phyloP scores from a whole-genome alignment of 2,329 filamentous ascomycete genomes.

The Exophiala sp. region DNA sequence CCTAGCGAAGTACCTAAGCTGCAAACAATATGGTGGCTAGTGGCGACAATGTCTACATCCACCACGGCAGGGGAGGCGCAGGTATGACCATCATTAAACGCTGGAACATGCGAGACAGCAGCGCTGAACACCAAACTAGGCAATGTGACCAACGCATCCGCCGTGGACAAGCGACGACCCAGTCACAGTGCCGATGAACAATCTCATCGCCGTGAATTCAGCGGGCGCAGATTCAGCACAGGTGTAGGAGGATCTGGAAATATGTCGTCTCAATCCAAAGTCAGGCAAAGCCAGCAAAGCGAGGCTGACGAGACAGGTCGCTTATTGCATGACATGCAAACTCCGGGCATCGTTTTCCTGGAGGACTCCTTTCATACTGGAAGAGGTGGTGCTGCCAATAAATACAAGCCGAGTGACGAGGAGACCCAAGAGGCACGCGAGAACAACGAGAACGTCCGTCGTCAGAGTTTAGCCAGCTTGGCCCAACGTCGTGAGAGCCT shows the following conservation, averaged over 20 bases:
- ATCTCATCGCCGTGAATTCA: background rate
- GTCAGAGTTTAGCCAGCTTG: conserved; percentile 10
- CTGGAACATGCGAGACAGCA: background rate
- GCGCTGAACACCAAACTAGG: conserved; percentile 41
- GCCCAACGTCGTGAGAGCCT: conserved; percentile 4
- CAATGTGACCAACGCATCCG: conserved; percentile 67
- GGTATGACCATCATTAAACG: background rate
- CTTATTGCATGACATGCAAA: conserved; percentile 75
- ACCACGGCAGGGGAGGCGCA: conserved; percentile 11
- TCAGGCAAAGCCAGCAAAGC: conserved; percentile 47
- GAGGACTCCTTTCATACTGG: conserved; percentile 41
- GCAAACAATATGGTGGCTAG: background rate
- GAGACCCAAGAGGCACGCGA: conserved; percentile 32
- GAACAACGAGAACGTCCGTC: conserved; percentile 28
- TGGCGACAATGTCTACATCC: background rate
- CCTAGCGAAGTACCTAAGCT: background rate
- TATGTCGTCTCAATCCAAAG: conserved; percentile 2
- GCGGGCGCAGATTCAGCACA: conserved; percentile 13
- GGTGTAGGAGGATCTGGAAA: conserved; percentile 19
- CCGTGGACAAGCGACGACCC: background rate
- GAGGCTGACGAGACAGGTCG: conserved; percentile 63
- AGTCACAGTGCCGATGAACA: background rate
- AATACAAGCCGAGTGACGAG: conserved; percentile 22
- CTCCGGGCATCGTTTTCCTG: conserved; percentile 35
- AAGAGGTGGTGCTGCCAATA: conserved; percentile 35